Evolutionary conservation across 306 rosid genomes (phyloP).

Genomic region (Styphnolobium japonicum): DNA sequence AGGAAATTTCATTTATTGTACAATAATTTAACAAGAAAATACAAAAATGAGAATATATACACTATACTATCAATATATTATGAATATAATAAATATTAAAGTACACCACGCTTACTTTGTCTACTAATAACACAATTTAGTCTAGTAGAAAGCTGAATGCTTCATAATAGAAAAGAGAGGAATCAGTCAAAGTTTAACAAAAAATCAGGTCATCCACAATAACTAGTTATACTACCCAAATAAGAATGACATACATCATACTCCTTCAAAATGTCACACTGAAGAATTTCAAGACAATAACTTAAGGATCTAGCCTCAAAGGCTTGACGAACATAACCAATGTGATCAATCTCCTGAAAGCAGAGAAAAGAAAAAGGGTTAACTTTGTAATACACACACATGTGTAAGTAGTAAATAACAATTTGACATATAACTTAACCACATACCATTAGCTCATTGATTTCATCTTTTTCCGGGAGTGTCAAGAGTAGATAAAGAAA

Average conservation of each 20-base stretch:
- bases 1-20: conserved; percentile 7
- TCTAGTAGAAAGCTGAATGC: background rate
- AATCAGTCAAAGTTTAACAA: conserved; percentile 21
- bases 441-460: conserved; percentile 59
- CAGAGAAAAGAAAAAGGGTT: conserved; percentile 18
- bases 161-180: conserved; percentile 11
- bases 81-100: conserved; percentile 10
- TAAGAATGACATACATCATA: conserved; percentile 67
- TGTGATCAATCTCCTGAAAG: conserved; percentile 88
- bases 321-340: conserved; percentile 88
- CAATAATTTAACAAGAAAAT: conserved; percentile 5
- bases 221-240: conserved; percentile 23
- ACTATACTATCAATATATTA: background rate
- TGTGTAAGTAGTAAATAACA: conserved; percentile 13
- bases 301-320: conserved; percentile 68
- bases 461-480: conserved; percentile 78
- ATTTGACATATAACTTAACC: conserved; percentile 22
- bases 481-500: conserved; percentile 79
- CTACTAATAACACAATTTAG: background rate
- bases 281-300: conserved; percentile 71
- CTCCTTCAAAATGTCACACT: conserved; percentile 72
- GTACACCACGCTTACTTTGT: background rate
- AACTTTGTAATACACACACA: conserved; percentile 15
- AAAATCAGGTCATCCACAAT: conserved; percentile 13
- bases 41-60: background rate